Base-by-base conservation (phyloP, 306 rosid species). In the Parietaria judaica region DNA sequence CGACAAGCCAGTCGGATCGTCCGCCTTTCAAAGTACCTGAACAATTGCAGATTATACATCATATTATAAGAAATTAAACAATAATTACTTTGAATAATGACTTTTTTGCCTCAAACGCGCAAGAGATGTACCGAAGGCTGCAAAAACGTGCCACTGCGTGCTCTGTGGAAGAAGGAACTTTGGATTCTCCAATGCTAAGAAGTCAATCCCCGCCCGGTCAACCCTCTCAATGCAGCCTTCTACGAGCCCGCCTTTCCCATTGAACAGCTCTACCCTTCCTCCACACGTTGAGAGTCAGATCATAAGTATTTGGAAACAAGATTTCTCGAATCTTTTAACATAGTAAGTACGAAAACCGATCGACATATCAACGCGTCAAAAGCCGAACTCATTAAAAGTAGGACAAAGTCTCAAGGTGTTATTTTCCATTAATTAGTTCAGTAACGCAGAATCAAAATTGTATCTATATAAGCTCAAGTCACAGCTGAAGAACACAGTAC, bases 1-100 rank as follows among this genome's bases (percentile, higher is more conserved):
- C 98, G 59, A 88, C 80, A 55, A 91, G 96, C 96, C 98, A 91
- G 61, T 88, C 98, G 56, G 89, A 85, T 60, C 95, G 96, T 48
- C 96, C 96, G 37, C 95, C 95, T 81, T 91, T 91, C 41, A 91
- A 70, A 73, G 95, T 80, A 68, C 98, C 96, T 91, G 74, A 65
- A 73, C 51, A 67, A 16, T 38, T 34, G 50, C 51, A 66, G 52
- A 49, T 71, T 70, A 38, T 50, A 8, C 45, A 64, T 72, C 14
- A 23, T 51, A 64, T 64, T 54, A 78, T 8, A 9, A 37, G 65
- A 56, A 66, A 74, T 64, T 46, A 43, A 41, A 41, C 45, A 11
- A 31, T 17, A 64, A 47, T 57, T 39, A 51, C 13, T 56, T 65
- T 52, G 46, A 23, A 23, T 23, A 23, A 53, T n/a, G 16, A 46